A percentile compares a stretch with the other conserved stretches of the same genome.
Conservation (phyloP, 257 asterid species). For the Misopates orontium region DNA sequence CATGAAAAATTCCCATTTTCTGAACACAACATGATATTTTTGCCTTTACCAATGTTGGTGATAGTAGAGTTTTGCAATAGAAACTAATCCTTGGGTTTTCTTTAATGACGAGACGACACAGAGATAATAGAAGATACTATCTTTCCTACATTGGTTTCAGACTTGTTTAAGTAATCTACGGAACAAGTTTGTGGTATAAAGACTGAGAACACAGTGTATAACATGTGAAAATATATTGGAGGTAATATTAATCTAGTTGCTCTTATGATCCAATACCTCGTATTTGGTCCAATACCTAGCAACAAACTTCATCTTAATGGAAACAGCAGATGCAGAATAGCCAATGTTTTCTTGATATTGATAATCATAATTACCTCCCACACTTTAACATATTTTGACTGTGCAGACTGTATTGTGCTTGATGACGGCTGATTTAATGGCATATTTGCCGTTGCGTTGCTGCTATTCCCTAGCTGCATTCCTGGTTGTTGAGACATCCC, state of each 20-base stretch:
- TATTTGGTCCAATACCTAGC: too few species aligned
- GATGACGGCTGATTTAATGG: slow-evolving; percentile 72
- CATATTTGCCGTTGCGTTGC: slow-evolving; percentile 50
- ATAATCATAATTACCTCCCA: slow-evolving; percentile 77
- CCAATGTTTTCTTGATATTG: slow-evolving; percentile 2
- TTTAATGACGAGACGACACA: background rate
- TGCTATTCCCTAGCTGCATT: slow-evolving; percentile 63
- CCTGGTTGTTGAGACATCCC: slow-evolving; percentile 66
- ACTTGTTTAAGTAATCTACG: too few species aligned
- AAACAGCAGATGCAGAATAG: background rate
- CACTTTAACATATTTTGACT: slow-evolving; percentile 71
- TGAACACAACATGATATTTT: background rate
- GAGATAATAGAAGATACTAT: background rate
- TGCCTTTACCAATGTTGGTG: background rate
- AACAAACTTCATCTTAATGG: too few species aligned
- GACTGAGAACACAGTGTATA: too few species aligned
- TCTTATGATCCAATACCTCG: too few species aligned
- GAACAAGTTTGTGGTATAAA: too few species aligned
- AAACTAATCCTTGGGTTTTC: background rate
- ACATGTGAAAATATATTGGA: too few species aligned
- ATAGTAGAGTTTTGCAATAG: background rate
- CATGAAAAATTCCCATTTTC: background rate
- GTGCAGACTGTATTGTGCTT: slow-evolving; percentile 61
- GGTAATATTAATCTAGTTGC: too few species aligned
- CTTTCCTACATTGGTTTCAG: too few species aligned